These are phyloP conservation scores for Blepharisma japonicum DNA, from an alignment of 73 alveolate species.

Conservation along the genomic window DNA sequence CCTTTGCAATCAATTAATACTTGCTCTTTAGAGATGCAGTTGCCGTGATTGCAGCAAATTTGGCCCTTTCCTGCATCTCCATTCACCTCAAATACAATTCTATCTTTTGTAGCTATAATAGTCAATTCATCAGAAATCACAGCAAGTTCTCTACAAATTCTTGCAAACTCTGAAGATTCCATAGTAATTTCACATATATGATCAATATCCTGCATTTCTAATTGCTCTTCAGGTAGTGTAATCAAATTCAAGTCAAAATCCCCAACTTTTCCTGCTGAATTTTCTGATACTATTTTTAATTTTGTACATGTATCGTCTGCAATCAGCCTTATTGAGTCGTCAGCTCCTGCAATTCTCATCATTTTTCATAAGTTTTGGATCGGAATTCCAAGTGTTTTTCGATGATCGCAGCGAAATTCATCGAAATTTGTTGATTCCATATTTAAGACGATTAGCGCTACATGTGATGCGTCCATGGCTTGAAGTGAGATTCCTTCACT, in stretches of 20 bases:
- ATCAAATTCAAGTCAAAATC: slow-evolving; percentile 94
- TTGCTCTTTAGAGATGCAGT: not conserved
- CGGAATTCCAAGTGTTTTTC: slow-evolving; percentile 84
- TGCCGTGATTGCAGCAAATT: slow-evolving; percentile 71
- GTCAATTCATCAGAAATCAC: slow-evolving; percentile 85
- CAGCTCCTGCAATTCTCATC: slow-evolving; percentile 93
- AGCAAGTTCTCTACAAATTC: slow-evolving; percentile 90
- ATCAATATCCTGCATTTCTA: slow-evolving; percentile 96
- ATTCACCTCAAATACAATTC: slow-evolving; percentile 80
- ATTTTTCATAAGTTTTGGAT: slow-evolving; percentile 91
- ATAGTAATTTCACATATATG: slow-evolving; percentile 83
- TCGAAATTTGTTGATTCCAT: slow-evolving; percentile 93
- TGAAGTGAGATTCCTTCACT: slow-evolving; percentile 96
- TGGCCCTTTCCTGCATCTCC: slow-evolving; percentile 97
- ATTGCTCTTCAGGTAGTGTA: slow-evolving; percentile 93
- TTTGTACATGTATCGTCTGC: slow-evolving; percentile 92
- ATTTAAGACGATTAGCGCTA: slow-evolving; percentile 94
- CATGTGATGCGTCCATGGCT: slow-evolving; percentile 99
- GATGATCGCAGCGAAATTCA: slow-evolving; percentile 88
- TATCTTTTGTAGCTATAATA: slow-evolving; percentile 76
- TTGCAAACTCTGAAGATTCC: slow-evolving; percentile 89
- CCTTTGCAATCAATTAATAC: slow-evolving; percentile 40
- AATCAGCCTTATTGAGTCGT: slow-evolving; percentile 90
- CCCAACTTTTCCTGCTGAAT: slow-evolving; percentile 81
- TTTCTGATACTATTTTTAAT: slow-evolving; percentile 87